phyloP scores from a whole-genome alignment of 805 yeast genomes.

The Komagataella populi region DNA sequence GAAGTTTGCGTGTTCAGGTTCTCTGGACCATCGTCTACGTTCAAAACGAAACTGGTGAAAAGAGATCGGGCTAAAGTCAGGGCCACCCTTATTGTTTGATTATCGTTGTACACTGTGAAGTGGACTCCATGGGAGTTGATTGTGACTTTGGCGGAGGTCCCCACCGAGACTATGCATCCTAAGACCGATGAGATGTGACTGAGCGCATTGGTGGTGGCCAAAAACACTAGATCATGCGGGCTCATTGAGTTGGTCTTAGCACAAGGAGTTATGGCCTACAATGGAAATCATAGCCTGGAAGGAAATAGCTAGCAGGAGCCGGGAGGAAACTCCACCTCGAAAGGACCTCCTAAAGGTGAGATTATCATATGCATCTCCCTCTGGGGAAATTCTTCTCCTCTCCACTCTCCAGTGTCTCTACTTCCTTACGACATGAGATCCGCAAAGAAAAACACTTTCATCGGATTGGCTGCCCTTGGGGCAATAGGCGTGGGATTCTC shows the following conservation, averaged over 20 bases:
- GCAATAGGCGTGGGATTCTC: background rate
- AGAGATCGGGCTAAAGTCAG: background rate
- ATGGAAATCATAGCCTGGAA: background rate
- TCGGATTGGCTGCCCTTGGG: background rate
- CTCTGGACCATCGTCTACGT: background rate
- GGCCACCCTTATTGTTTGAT: background rate
- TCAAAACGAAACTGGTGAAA: background rate
- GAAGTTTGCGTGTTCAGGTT: background rate
- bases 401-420: background rate
- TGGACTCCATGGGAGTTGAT: background rate
- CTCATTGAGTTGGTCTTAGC: background rate
- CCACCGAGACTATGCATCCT: slow-evolving; percentile 25
- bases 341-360: background rate
- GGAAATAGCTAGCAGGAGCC: background rate
- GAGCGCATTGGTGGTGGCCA: slow-evolving; percentile 31
- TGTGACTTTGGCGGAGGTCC: slow-evolving; percentile 23
- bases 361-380: background rate
- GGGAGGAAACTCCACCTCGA: background rate
- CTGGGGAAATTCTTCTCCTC: background rate
- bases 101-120: background rate
- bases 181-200: slow-evolving; percentile 32
- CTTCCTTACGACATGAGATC: background rate
- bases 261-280: background rate
- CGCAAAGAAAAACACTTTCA: background rate
- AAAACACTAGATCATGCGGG: slow-evolving; percentile 3